Conservation (phyloP, 1,139 yeast species). For the Entelexis paramagnoliae region DNA sequence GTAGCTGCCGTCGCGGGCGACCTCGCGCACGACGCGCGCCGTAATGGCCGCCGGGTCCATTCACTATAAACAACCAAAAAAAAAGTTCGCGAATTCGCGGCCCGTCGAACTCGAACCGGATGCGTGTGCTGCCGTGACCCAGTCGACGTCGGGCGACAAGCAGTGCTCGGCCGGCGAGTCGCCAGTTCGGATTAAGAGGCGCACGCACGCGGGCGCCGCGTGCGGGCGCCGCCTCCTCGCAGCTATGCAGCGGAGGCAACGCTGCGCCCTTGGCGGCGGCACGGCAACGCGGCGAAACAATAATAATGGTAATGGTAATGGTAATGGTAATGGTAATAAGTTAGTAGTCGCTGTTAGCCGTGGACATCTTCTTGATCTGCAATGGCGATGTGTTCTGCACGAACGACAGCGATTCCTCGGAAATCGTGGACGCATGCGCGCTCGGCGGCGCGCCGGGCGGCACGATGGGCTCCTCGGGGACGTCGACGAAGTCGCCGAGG, state of each 20-base stretch:
- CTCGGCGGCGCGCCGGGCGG: not conserved
- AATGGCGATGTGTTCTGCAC: slow-evolving; percentile 6
- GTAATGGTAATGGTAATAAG: too few species aligned
- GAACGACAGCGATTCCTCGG: slow-evolving; percentile 6
- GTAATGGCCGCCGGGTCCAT: slow-evolving; percentile 16
- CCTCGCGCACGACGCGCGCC: slow-evolving; percentile 15
- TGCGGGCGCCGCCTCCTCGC: too few species aligned
- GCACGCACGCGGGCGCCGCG: too few species aligned
- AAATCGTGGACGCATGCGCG: not conserved
- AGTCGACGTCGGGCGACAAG: not conserved
- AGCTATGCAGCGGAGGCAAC: too few species aligned
- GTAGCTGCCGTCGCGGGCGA: slow-evolving; percentile 22
- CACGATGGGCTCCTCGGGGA: not conserved
- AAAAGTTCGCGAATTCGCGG: not conserved
- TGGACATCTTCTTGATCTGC: slow-evolving; percentile 2
- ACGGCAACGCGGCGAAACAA: too few species aligned
- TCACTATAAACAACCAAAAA: too few species aligned
- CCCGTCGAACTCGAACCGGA: slow-evolving; percentile 8
- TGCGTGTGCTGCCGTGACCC: not conserved
- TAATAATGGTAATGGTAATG: not conserved
- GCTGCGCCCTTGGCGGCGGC: too few species aligned
- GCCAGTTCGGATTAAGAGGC: not conserved
- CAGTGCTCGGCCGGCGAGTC: not conserved
- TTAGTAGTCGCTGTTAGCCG: not conserved
- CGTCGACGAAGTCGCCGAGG: slow-evolving; percentile 1